phyloP scores from a whole-genome alignment of 768 basidiomycete species.

The Boletales sp. region DNA sequence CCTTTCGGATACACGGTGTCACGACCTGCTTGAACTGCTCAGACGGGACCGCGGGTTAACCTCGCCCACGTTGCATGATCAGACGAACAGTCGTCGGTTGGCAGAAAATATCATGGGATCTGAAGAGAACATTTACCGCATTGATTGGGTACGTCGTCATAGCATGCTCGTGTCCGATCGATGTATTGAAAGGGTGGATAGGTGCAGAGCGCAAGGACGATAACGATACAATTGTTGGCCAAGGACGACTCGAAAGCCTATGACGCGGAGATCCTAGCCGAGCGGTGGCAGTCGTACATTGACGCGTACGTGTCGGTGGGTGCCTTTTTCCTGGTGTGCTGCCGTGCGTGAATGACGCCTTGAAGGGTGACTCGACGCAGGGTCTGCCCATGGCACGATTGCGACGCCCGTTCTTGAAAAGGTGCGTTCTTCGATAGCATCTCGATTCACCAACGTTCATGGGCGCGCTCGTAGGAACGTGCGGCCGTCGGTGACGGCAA shows the following conservation, averaged over 20 bases:
- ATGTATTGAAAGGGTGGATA: conserved; percentile 24
- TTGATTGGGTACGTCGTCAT: conserved; percentile 64
- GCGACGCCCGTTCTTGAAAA: conserved; percentile 61
- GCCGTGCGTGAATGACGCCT: neutral
- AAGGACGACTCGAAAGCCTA: conserved; percentile 76
- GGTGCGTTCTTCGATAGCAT: conserved; percentile 37
- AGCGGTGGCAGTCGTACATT: conserved; percentile 77
- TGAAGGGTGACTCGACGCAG: conserved; percentile 56
- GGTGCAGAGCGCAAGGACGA: conserved; percentile 62
- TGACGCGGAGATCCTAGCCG: conserved; percentile 72
- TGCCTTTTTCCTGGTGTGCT: neutral
- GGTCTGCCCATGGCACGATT: conserved; percentile 46
- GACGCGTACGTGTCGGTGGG: conserved; percentile 70
- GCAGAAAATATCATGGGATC: conserved; percentile 70
- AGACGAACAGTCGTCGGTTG: conserved; percentile 60
- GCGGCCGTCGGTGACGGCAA: conserved; percentile 12
- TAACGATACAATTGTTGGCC: conserved; percentile 73
- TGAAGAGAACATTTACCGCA: conserved; percentile 75
- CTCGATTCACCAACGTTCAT: neutral
- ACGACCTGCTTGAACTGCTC: conserved; percentile 67
- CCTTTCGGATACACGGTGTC: conserved; percentile 64
- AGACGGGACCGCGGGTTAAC: conserved; percentile 62
- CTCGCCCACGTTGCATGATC: conserved; percentile 65
- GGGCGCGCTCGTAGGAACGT: conserved; percentile 17
- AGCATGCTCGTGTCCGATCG: neutral